phyloP scores from a whole-genome alignment of 1,284 basidiomycete genomes.

The Fomes fomentarius region DNA sequence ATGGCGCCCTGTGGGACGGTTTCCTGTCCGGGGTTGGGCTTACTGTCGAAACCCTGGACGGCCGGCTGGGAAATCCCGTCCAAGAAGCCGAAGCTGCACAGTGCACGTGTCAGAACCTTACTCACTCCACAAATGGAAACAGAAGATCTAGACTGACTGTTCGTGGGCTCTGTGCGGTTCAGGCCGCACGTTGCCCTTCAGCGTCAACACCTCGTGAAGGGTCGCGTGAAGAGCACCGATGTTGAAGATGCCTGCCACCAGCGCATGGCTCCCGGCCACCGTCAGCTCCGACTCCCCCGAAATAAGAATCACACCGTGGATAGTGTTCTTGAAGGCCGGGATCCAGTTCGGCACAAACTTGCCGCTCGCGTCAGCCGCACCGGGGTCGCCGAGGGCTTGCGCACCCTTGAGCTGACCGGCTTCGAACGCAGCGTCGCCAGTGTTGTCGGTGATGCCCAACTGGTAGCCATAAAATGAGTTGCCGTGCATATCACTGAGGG shows the following conservation, averaged over 20 bases:
- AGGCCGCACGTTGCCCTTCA: constrained; percentile 38
- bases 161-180: constrained; percentile 40
- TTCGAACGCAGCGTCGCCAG: constrained; percentile 36
- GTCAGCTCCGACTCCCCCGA: constrained; percentile 34
- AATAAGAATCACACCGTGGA: constrained; percentile 43
- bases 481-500: not conserved
- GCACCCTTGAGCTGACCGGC: constrained; percentile 37
- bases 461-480: not conserved
- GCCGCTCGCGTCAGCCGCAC: constrained; percentile 19
- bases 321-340: constrained; percentile 35
- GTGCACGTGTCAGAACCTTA: too few species aligned
- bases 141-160: constrained; percentile 26
- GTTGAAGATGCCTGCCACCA: constrained; percentile 17
- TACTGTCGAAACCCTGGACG: constrained; percentile 37
- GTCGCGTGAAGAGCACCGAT: constrained; percentile 29
- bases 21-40: constrained; percentile 39
- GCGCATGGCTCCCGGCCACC: constrained; percentile 17
- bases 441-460: constrained; percentile 39
- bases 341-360: constrained; percentile 37
- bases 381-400: constrained; percentile 26
- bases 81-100: constrained; percentile 44
- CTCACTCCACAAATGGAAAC: too few species aligned
- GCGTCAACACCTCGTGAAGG: constrained; percentile 34
- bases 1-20: constrained; percentile 37
- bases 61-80: constrained; percentile 46